Percentiles rank a stretch among this genome's conserved stretches.
phyloP scores from a whole-genome alignment of 2,329 filamentous ascomycete genomes.

The Fusarium solani-melongenae region DNA sequence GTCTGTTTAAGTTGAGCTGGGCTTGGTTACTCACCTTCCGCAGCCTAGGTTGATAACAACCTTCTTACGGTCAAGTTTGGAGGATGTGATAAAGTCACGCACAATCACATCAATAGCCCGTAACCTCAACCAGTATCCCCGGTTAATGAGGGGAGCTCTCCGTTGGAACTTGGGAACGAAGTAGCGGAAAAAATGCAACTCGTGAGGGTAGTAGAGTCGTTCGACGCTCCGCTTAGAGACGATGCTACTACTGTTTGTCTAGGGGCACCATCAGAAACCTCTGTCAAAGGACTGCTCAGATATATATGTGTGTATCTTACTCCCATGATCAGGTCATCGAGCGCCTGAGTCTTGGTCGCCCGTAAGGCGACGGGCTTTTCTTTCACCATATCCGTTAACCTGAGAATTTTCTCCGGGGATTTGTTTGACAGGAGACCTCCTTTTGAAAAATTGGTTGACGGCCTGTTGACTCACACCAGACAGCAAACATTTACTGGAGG shows the following conservation, averaged over 20 bases:
- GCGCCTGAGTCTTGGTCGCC: slow-evolving; percentile 41
- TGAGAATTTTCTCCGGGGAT: not conserved
- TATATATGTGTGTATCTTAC: slow-evolving; percentile 49
- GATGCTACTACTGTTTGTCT: slow-evolving; percentile 93
- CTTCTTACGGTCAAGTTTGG: slow-evolving; percentile 66
- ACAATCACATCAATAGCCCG: slow-evolving; percentile 82
- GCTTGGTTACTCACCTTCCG: slow-evolving; percentile 76
- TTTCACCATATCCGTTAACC: slow-evolving; percentile 25
- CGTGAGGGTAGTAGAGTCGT: slow-evolving; percentile 79
- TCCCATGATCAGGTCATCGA: slow-evolving; percentile 67
- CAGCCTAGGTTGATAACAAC: slow-evolving; percentile 87
- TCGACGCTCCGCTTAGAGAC: slow-evolving; percentile 95
- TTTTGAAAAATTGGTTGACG: not conserved
- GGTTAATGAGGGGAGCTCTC: slow-evolving; percentile 88
- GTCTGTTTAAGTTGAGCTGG: not conserved
- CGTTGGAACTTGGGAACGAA: slow-evolving; percentile 88
- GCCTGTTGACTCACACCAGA: not conserved
- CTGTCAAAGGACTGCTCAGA: not conserved
- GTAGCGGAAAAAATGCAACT: slow-evolving; percentile 86
- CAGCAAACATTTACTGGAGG: not conserved
- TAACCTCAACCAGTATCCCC: slow-evolving; percentile 89
- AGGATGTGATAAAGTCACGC: slow-evolving; percentile 73
- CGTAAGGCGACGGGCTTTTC: slow-evolving; percentile 13
- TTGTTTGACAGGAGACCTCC: not conserved
- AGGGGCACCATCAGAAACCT: slow-evolving; percentile 7